phyloP scores from a whole-genome alignment of 306 rosid species.

The Abrus pulchellus region DNA sequence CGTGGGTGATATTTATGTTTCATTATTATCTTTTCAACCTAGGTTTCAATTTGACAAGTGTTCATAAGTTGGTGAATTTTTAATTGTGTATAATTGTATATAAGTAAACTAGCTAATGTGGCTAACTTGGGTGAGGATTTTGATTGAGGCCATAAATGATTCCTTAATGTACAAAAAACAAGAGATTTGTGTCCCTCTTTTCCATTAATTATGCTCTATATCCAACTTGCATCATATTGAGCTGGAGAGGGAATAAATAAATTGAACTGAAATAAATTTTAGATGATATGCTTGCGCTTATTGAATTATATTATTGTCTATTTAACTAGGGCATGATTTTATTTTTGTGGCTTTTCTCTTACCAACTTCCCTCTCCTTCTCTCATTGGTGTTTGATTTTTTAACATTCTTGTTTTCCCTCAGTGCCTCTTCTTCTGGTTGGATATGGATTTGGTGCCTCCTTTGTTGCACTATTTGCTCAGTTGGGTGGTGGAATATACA shows the following conservation, averaged over 20 bases:
- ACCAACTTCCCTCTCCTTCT: background rate
- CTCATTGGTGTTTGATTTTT: slow-evolving; percentile 38
- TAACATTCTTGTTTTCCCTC: slow-evolving; percentile 47
- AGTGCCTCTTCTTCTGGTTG: slow-evolving; percentile 99
- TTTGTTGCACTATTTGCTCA: slow-evolving; percentile 98
- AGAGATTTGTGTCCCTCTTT: slow-evolving; percentile 21
- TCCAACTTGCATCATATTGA: slow-evolving; percentile 14
- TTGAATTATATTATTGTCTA: background rate
- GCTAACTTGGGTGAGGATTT: slow-evolving; percentile 28
- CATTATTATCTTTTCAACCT: slow-evolving; percentile 30
- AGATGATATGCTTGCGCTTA: slow-evolving; percentile 2
- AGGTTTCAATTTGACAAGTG: slow-evolving; percentile 38
- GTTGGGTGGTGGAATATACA: slow-evolving; percentile 97
- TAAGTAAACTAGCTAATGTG: background rate
- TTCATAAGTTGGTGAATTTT: slow-evolving; percentile 42
- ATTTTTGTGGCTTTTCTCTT: slow-evolving; percentile 20
- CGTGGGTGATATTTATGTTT: slow-evolving; percentile 23
- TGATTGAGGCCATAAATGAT: slow-evolving; percentile 32
- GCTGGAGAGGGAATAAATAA: slow-evolving; percentile 3
- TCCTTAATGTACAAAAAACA: slow-evolving; percentile 19
- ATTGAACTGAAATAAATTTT: slow-evolving; percentile 35
- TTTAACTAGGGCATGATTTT: slow-evolving; percentile 21
- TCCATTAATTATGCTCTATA: background rate
- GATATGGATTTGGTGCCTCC: slow-evolving; percentile 99
- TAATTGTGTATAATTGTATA: background rate